Evolutionary conservation across 192 early-diverging fungal genomes (phyloP), one percentile per base, ranked within the genome.

Genomic region (Powellomyces hirtus): DNA sequence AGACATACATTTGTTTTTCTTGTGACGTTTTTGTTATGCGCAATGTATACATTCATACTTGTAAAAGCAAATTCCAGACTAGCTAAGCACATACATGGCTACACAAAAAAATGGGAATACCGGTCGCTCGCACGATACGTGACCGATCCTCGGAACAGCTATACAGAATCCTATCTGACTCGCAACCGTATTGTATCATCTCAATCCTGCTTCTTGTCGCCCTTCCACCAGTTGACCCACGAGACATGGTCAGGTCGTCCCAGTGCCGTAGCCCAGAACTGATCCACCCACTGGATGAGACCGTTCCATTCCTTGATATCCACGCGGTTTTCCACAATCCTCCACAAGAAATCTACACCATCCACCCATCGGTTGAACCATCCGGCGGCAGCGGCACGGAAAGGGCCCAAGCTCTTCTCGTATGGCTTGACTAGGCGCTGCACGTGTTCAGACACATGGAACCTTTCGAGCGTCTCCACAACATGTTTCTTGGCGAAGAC

Each of bases 311-410:
- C 62, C 29, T 24, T 46, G 5, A 26, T 50, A n/a, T 64, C 62
- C 10, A 64, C 62, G 26, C 62, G 62, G 31, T 64, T 34, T 31
- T 64, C 62, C 44, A 64, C 22, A 5, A 64, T 33, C 13, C 62
- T 38, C 62, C 62, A 64, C 0, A 64, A 24, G 5, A 64, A 64
- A 50, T 64, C 62, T 16, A 50, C 45, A 22, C 62, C 62, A 30
- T 51, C 44, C 6, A 64, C 5, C 7, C 22, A 55, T 46, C 34
- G 16, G 46, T 24, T 34, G 33, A 51, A 2, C 0, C 20, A 0
- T 31, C 24, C 26, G 18, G 4, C 30, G 16, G 51, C 5, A 8
- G 22, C 33, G 29, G 22, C 49, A 22, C 24, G 26, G 45, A 24
- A 20, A 34, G 53, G 40, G 10, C n/a, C n/a, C 40, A 42, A 13